phyloP scores from a whole-genome alignment of 352 stramenopile genomes.

The Phytopythium sindhum region DNA sequence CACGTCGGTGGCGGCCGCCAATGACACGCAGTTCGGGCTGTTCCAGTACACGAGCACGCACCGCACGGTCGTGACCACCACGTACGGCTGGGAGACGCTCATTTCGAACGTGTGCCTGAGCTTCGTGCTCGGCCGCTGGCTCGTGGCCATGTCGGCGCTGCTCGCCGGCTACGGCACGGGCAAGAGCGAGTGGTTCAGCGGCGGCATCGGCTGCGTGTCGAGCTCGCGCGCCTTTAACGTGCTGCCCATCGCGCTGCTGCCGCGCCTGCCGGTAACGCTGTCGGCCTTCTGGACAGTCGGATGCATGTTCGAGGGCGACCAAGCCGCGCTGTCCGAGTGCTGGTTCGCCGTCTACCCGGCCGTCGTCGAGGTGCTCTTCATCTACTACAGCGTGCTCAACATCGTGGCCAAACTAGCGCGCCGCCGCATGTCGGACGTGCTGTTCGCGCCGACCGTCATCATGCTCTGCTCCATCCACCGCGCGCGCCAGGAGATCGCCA shows the following conservation, averaged over 20 bases:
- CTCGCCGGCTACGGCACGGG: constrained; percentile 22
- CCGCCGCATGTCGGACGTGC: constrained; percentile 26
- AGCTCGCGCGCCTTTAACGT: constrained; percentile 37
- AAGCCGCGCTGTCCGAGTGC: constrained; percentile 32
- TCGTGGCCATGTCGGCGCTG: constrained; percentile 36
- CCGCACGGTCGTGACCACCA: constrained; percentile 12
- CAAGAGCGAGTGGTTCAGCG: constrained; percentile 20
- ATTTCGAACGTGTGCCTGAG: constrained; percentile 41
- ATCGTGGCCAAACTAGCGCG: constrained; percentile 31
- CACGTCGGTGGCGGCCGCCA: constrained; percentile 26
- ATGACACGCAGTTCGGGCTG: constrained; percentile 28
- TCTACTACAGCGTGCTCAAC: constrained; percentile 49
- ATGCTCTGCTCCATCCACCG: constrained; percentile 34
- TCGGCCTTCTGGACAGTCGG: constrained; percentile 39
- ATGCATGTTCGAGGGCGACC: constrained; percentile 42
- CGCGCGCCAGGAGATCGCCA: constrained; percentile 17
- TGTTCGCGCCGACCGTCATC: constrained; percentile 36
- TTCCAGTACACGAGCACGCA: constrained; percentile 25
- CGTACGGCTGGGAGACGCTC: constrained; percentile 43
- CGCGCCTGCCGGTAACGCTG: constrained; percentile 34
- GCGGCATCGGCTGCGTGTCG: constrained; percentile 34
- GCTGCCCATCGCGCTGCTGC: constrained; percentile 37
- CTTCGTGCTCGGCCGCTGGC: constrained; percentile 37
- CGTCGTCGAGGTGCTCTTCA: constrained; percentile 31
- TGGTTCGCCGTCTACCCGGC: constrained; percentile 50